phyloP scores from a whole-genome alignment of 768 basidiomycete species.

The Suillus luteus region DNA sequence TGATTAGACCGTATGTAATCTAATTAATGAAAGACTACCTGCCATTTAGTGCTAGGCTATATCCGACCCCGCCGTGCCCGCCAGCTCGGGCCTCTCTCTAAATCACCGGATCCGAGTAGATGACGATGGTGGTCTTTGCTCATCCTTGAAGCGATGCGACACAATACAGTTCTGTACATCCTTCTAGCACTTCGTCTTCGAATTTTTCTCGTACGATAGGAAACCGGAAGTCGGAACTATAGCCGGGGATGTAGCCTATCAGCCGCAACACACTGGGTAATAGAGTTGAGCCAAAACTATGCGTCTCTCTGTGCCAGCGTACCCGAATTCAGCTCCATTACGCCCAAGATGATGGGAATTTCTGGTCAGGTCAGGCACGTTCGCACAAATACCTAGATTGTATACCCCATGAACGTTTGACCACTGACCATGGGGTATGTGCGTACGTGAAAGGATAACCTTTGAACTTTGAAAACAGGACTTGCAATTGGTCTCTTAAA shows the following conservation, averaged over 20 bases:
- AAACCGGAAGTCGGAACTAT: background rate
- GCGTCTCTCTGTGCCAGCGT: background rate
- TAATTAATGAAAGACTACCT: background rate
- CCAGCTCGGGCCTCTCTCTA: background rate
- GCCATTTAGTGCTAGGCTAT: background rate
- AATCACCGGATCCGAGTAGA: background rate
- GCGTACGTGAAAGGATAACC: background rate
- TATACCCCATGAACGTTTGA: background rate
- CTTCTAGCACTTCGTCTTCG: background rate
- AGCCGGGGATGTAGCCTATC: background rate
- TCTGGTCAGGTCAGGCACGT: background rate
- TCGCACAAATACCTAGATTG: background rate
- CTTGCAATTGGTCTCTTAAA: background rate
- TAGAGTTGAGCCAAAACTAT: slow-evolving; percentile 4
- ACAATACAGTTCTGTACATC: background rate
- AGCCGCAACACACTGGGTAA: background rate
- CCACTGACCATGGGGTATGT: background rate
- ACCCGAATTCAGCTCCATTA: background rate
- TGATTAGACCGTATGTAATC: background rate
- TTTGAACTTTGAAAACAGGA: background rate
- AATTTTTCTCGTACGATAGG: slow-evolving; percentile 1
- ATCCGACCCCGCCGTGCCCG: background rate
- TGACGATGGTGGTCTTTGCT: too few relatives aligned
- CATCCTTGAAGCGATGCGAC: background rate
- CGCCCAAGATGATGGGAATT: background rate